phyloP scores from a whole-genome alignment of 345 rosid species.

The Eucalyptus lansdowneana region DNA sequence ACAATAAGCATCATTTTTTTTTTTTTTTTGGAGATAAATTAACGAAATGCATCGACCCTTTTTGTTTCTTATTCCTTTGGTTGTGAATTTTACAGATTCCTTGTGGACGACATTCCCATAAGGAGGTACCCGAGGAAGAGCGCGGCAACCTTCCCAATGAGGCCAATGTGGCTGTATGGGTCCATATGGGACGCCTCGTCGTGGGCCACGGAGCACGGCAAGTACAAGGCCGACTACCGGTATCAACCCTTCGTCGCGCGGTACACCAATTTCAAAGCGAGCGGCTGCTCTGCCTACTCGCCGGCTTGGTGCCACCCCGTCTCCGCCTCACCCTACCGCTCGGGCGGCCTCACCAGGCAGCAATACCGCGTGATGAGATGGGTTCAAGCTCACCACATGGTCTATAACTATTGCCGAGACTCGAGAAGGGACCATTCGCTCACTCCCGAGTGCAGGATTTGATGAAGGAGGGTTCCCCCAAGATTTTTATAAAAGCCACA shows the following conservation, averaged over 20 bases:
- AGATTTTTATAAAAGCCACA: background rate
- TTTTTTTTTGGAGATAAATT: background rate
- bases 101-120: conserved; percentile 90
- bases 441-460: conserved; percentile 75
- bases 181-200: conserved; percentile 99
- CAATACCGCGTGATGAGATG: conserved; percentile 71
- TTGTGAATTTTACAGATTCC: conserved; percentile 35
- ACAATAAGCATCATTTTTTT: background rate
- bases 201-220: conserved; percentile 97
- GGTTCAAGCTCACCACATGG: conserved; percentile 58
- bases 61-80: background rate
- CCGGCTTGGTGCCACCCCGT: conserved; percentile 44
- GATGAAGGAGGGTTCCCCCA: background rate
- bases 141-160: conserved; percentile 58
- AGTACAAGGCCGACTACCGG: conserved; percentile 78
- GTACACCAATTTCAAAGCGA: conserved; percentile 59
- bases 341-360: conserved; percentile 55
- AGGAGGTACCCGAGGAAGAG: conserved; percentile 87
- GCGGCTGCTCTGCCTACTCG: conserved; percentile 74
- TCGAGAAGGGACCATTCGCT: conserved; percentile 64
- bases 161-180: conserved; percentile 97
- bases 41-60: background rate
- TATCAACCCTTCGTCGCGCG: conserved; percentile 82
- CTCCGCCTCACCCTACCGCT: conserved; percentile 61
- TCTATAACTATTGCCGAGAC: conserved; percentile 76